A percentile compares a stretch with the other conserved stretches of the same genome.
phyloP scores from a whole-genome alignment of 148 eudicot genomes.

The Persicaria maculosa region DNA sequence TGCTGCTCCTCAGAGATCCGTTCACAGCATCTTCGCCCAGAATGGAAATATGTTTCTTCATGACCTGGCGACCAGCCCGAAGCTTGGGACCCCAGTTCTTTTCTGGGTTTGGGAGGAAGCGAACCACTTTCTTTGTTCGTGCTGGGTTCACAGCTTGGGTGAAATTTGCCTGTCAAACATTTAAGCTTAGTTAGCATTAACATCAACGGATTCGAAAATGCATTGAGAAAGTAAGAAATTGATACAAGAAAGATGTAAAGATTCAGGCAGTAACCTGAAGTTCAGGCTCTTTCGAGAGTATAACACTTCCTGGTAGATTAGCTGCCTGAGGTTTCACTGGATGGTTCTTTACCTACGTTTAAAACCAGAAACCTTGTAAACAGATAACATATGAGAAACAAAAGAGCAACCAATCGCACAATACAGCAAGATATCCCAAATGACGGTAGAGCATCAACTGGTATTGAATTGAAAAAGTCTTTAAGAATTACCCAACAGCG shows the following conservation, averaged over 20 bases:
- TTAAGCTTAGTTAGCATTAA: neutral
- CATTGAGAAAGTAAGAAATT: neutral
- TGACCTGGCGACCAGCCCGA: slow-evolving; percentile 74
- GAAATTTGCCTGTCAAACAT: slow-evolving; percentile 64
- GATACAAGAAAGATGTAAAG: neutral
- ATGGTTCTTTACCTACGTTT: slow-evolving; percentile 64
- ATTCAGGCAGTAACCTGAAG: slow-evolving; percentile 46
- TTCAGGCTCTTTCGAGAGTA: slow-evolving; percentile 87
- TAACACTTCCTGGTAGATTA: slow-evolving; percentile 69
- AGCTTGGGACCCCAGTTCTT: slow-evolving; percentile 97
- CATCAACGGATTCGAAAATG: neutral
- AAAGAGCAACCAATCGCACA: neutral
- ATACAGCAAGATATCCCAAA: neutral
- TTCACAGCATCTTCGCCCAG: slow-evolving; percentile 70
- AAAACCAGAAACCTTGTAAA: neutral
- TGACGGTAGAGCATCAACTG: neutral
- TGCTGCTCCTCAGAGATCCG: slow-evolving; percentile 17
- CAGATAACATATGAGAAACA: neutral
- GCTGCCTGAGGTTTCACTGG: slow-evolving; percentile 80
- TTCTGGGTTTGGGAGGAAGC: slow-evolving; percentile 87
- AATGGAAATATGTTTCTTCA: slow-evolving; percentile 75
- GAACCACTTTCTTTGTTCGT: slow-evolving; percentile 85
- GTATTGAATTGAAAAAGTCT: neutral
- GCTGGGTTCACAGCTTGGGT: slow-evolving; percentile 72
- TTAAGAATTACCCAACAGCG: slow-evolving; percentile 71